phyloP scores from a whole-genome alignment of 345 rosid genomes.

The Arabidopsis suecica region DNA sequence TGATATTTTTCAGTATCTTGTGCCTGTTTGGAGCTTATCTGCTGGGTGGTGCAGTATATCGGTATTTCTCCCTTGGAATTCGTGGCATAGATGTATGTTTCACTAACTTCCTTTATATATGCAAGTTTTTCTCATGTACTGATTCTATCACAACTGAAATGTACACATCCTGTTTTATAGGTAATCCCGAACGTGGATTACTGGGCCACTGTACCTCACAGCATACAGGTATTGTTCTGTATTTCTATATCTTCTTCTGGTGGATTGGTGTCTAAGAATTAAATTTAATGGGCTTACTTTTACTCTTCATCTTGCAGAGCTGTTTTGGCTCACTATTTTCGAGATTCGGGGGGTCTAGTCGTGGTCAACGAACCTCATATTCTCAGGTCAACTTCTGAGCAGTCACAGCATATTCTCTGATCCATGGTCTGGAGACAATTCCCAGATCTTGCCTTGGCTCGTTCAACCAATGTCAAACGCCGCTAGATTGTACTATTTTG shows the following conservation, averaged over 20 bases:
- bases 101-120: conserved; percentile 9
- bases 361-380: conserved; percentile 63
- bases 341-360: conserved; percentile 66
- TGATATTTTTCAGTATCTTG: conserved; percentile 57
- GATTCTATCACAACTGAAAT: conserved; percentile 15
- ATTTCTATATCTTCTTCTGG: conserved; percentile 13
- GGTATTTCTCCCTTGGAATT: conserved; percentile 69
- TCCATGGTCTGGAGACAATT: conserved; percentile 17
- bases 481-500: conserved; percentile 6
- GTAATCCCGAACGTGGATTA: conserved; percentile 79
- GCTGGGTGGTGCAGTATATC: conserved; percentile 72
- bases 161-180: conserved; percentile 48
- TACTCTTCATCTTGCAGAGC: conserved; percentile 55
- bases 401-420: conserved; percentile 35
- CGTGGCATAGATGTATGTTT: conserved; percentile 74
- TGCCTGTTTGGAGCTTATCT: conserved; percentile 85
- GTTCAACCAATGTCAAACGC: not conserved
- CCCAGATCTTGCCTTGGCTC: conserved; percentile 6
- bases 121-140: conserved; percentile 21
- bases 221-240: conserved; percentile 60
- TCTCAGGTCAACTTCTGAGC: conserved; percentile 72
- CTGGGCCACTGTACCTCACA: conserved; percentile 81
- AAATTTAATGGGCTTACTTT: not conserved
- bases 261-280: conserved; percentile 1
- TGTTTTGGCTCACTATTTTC: conserved; percentile 57